Base-by-base conservation (phyloP, 257 asterid genomes). In the Thymus mandschuricus region DNA sequence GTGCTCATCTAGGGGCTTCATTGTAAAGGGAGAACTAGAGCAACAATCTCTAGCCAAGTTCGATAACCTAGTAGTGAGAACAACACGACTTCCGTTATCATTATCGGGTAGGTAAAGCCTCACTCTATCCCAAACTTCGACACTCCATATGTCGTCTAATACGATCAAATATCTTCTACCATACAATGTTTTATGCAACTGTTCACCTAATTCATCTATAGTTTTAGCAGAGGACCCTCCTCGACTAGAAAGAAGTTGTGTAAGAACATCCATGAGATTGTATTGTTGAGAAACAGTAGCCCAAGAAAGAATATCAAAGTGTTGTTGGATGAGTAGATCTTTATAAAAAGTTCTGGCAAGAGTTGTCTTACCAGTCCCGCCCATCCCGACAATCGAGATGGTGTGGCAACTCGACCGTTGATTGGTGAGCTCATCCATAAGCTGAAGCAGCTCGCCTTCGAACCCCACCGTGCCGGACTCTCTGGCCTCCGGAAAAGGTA, bases 21-120 rank as follows among this genome's bases (percentile, higher is more conserved):
- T 48, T 15, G 0, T 10, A 35, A 60, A 4, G 35, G 9, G 10
- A 59, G 5, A 15, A 59, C 49, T 0, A 11, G 4, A 56, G 1
- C 9, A 21, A 6, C 54, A 10, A 3, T 48, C 54, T 10, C 7
- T 9, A 10, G 63, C 52, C 41, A 68, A 1, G 21, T 27, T 38
- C 5, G 72, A 52, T 21, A 21, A 8, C 63, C 72, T 35, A 68
- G 72, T 67, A 9, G 72, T 51, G 11, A 67, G 2, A 51, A 49
- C 10, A 7, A 64, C 38, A 10, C 44, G 43, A 46, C 58, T 46
- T 5, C 44, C 10, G 13, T 29, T 12, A 6, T 30, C 45, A 30
- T 64, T 10, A 29, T 64, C 29, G 2, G 70, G 70, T 6, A 46
- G 12, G 30, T 4, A 46, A 13, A 1, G 1, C 44, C 33, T 46